These are phyloP conservation scores for Forsythia viridissima DNA, from an alignment of 257 asterid genomes.

Conservation along the genomic window DNA sequence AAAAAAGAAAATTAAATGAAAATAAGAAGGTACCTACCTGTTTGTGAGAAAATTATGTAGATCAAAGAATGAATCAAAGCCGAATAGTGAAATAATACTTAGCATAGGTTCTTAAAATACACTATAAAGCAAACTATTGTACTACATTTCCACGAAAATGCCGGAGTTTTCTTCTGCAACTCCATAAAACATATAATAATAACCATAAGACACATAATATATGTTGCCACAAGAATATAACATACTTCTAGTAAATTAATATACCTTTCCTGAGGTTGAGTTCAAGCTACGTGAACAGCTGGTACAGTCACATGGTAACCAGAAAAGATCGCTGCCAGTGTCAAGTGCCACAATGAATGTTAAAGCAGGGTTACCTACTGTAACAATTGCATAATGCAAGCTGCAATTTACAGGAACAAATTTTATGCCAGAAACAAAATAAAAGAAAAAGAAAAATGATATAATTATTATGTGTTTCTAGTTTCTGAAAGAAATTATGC, in stretches of 20 bases:
- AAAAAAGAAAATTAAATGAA: neutral
- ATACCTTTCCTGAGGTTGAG: slow-evolving; percentile 54
- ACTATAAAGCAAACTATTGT: neutral
- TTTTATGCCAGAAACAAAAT: neutral
- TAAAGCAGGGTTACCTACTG: slow-evolving; percentile 72
- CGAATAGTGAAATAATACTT: neutral
- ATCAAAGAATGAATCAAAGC: neutral
- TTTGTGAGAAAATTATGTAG: neutral
- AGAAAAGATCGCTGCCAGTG: slow-evolving; percentile 95
- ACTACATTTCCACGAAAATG: too few species aligned
- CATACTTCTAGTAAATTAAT: neutral
- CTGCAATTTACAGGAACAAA: slow-evolving; percentile 44
- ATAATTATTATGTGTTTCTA: neutral
- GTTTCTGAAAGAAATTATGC: neutral
- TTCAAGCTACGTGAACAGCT: slow-evolving; percentile 55
- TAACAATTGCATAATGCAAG: slow-evolving; percentile 82
- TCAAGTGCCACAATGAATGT: slow-evolving; percentile 88
- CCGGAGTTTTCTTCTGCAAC: too few species aligned
- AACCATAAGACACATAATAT: neutral
- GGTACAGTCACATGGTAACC: slow-evolving; percentile 91
- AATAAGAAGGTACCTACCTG: neutral
- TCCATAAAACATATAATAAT: too few species aligned
- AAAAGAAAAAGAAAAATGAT: neutral
- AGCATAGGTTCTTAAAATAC: neutral
- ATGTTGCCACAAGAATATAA: neutral